Base-by-base conservation (phyloP, 805 yeast species). In the Metschnikowia matae region DNA sequence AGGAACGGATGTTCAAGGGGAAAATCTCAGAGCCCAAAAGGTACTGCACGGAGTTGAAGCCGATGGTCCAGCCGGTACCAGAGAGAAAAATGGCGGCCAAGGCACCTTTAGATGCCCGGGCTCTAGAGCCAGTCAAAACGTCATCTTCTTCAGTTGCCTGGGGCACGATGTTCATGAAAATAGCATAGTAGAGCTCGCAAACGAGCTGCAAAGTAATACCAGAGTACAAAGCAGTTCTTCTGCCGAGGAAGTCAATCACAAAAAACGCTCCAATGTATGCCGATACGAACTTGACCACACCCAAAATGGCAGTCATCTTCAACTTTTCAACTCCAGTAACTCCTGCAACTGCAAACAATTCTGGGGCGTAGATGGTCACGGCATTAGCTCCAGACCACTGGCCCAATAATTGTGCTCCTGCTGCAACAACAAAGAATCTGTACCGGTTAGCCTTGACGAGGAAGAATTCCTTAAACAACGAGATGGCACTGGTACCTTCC, bases 331-430 rank as follows among this genome's bases (percentile, higher is more conserved):
- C 69, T 29, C 77, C 78, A 8, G 61, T 58, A 47, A 73, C 68
- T 42, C 84, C 83, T 47, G 74, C 73, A 51, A 77, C 64, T 4
- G 70, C 71, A 52, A 79, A 75, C 40, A 80, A 63, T 46, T 77
- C 79, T 2, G 84, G 78, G 36, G 84, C 79, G 55, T 81, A 81
- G 44, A 80, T 78, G 2, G 84, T 80, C 41, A 81, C 66, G 6
- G 83, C 74, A 54, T 74, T 75, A 6, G 83, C 80, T 46, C 83
- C 83, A n/a, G 80, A 73, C 84, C 84, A 81, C 64, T 81, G 84
- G 35, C 77, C 78, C 37, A 80, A 66, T 13, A 79, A 38, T 62
- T 79, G 84, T 31, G 75, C 68, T 49, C 62, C 52, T 34, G 71
- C 49, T 40, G 80, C 75, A 36, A 80, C 54, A 6, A 65, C 55